phyloP scores from a whole-genome alignment of 2,329 filamentous ascomycete species.

The Epichloe bromicola region DNA sequence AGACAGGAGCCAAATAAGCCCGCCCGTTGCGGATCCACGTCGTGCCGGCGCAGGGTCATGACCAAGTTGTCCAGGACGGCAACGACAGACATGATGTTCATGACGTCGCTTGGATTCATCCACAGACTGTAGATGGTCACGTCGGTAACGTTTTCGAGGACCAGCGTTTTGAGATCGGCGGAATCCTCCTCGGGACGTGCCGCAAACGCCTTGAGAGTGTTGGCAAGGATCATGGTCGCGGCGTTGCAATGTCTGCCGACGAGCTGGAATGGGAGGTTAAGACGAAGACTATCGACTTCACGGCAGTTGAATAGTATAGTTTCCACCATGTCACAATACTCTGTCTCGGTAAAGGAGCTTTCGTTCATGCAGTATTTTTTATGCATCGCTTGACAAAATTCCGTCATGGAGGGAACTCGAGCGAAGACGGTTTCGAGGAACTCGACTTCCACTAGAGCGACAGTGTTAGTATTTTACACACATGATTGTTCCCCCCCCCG shows the following conservation, averaged over 20 bases:
- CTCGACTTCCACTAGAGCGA: conserved; percentile 31
- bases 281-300: conserved; percentile 30
- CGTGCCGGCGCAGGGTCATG: conserved; percentile 32
- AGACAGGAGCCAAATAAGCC: conserved; percentile 30
- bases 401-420: conserved; percentile 30
- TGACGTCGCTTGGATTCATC: conserved; percentile 37
- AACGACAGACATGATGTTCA: conserved; percentile 32
- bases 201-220: conserved; percentile 35
- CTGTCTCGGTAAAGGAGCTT: conserved; percentile 34
- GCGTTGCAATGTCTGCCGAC: conserved; percentile 31
- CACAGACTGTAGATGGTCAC: conserved; percentile 33
- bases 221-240: conserved; percentile 38
- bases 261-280: conserved; percentile 39
- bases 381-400: conserved; percentile 30
- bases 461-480: conserved; percentile 4
- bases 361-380: conserved; percentile 35
- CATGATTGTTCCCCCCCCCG: background rate
- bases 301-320: conserved; percentile 31
- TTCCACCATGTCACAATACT: conserved; percentile 29
- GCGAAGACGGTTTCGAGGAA: conserved; percentile 34
- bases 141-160: conserved; percentile 38
- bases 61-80: conserved; percentile 30
- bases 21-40: conserved; percentile 21
- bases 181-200: conserved; percentile 31
- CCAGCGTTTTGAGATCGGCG: conserved; percentile 28